phyloP scores from a whole-genome alignment of 1,139 yeast genomes.

The Pichia sp. region DNA sequence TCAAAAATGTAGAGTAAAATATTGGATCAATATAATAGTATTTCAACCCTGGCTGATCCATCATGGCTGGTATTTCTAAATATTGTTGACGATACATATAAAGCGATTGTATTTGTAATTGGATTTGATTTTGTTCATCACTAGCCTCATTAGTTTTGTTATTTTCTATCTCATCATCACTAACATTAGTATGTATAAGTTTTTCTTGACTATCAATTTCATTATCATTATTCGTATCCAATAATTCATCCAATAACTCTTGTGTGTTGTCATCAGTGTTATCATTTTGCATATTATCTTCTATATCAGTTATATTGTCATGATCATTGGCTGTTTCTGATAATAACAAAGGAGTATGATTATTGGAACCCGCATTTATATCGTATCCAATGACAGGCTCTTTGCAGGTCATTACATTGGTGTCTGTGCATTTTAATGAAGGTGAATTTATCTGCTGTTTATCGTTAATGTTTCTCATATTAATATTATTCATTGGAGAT shows the following conservation, averaged over 20 bases:
- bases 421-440: neutral
- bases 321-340: neutral
- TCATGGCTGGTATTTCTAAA: neutral
- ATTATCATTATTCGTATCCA: too few species aligned
- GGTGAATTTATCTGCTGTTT: neutral
- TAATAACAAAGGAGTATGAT: conserved; percentile 10
- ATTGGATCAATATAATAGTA: conserved; percentile 9
- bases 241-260: neutral
- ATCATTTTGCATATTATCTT: neutral
- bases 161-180: neutral
- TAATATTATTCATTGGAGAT: neutral
- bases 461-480: neutral
- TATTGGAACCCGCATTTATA: conserved; percentile 1
- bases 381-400: neutral
- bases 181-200: too few species aligned
- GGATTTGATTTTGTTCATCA: neutral
- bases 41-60: neutral
- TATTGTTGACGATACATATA: conserved; percentile 3
- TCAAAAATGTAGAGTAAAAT: conserved; percentile 9
- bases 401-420: neutral
- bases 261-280: neutral
- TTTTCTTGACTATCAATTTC: too few species aligned
- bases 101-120: conserved; percentile 3
- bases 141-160: neutral
- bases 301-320: conserved; percentile 5